These are phyloP conservation scores for Hericium coralloides DNA, from an alignment of 768 basidiomycete species.

Conservation along the genomic window DNA sequence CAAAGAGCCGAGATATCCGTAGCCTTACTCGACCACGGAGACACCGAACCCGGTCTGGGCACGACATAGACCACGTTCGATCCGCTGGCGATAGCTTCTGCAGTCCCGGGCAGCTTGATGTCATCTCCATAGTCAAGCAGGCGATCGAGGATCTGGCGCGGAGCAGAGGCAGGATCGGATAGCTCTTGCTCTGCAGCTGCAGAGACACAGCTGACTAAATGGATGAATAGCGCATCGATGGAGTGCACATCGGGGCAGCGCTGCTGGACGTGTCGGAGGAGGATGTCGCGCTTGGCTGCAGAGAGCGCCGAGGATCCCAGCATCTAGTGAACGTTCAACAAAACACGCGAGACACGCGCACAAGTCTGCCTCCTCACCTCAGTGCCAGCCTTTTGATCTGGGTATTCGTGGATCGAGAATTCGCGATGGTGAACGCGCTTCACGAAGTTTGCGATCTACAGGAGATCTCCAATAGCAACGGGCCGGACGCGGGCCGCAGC, in stretches of 20 bases:
- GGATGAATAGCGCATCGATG: slow-evolving; percentile 79
- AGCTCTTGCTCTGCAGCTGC: slow-evolving; percentile 39
- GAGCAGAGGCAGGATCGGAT: slow-evolving; percentile 29
- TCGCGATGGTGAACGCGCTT: no score
- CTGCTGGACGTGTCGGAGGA: slow-evolving; percentile 53
- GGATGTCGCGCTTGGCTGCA: slow-evolving; percentile 53
- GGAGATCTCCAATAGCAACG: no score
- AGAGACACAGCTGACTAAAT: slow-evolving; percentile 65
- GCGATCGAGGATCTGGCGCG: slow-evolving; percentile 48
- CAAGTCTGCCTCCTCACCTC: no score
- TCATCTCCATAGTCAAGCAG: slow-evolving; percentile 85
- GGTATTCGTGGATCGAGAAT: no score
- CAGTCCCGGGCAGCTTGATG: slow-evolving; percentile 38
- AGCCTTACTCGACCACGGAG: slow-evolving; percentile 98
- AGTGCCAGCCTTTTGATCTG: no score
- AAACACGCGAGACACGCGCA: no score
- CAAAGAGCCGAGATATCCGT: slow-evolving; percentile 91
- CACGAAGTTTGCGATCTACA: no score
- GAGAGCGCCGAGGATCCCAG: slow-evolving; percentile 79
- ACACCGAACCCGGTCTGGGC: slow-evolving; percentile 85
- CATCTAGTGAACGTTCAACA: slow-evolving; percentile 34
- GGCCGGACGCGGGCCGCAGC: no score
- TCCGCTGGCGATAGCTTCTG: slow-evolving; percentile 22
- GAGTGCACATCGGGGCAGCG: slow-evolving; percentile 44
- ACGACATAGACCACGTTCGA: slow-evolving; percentile 58